Percentiles rank a stretch among this genome's conserved stretches.
Conservation (phyloP, 768 basidiomycete species). For the Boletus reticuloceps region DNA sequence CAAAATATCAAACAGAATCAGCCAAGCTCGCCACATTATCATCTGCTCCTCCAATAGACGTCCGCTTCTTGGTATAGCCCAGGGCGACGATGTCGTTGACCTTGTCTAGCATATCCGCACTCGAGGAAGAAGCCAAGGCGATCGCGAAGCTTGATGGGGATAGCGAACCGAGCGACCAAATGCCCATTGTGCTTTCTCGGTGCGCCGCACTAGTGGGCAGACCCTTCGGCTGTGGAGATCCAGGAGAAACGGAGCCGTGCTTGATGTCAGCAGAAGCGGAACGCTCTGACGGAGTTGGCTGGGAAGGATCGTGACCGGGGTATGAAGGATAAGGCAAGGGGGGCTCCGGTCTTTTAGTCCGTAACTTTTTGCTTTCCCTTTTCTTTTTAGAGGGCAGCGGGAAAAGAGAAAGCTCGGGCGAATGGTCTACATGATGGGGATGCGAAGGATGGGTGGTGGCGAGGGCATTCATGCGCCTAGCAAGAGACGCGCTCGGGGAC, state of each 20-base stretch:
- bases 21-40: background rate
- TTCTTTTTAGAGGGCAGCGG: constrained; percentile 15
- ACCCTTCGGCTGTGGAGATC: constrained; percentile 8
- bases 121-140: constrained; percentile 22
- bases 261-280: background rate
- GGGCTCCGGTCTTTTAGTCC: constrained; percentile 5
- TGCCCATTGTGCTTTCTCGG: constrained; percentile 3
- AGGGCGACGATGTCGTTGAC: constrained; percentile 37
- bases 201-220: background rate
- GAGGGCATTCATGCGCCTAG: background rate
- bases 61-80: constrained; percentile 31
- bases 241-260: constrained; percentile 2
- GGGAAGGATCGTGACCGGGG: background rate
- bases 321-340: constrained; percentile 26
- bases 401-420: constrained; percentile 17
- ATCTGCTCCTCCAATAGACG: background rate
- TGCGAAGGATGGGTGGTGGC: background rate
- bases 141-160: constrained; percentile 24
- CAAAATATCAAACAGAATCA: background rate
- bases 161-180: constrained; percentile 16
- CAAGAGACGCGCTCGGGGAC: constrained; percentile 18
- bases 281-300: background rate
- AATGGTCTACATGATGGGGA: background rate
- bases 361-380: constrained; percentile 5
- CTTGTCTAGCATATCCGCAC: constrained; percentile 26